Base-by-base conservation (phyloP, 225 moss, liverwort and hornwort genomes). In the Thuidium tamariscinum region DNA sequence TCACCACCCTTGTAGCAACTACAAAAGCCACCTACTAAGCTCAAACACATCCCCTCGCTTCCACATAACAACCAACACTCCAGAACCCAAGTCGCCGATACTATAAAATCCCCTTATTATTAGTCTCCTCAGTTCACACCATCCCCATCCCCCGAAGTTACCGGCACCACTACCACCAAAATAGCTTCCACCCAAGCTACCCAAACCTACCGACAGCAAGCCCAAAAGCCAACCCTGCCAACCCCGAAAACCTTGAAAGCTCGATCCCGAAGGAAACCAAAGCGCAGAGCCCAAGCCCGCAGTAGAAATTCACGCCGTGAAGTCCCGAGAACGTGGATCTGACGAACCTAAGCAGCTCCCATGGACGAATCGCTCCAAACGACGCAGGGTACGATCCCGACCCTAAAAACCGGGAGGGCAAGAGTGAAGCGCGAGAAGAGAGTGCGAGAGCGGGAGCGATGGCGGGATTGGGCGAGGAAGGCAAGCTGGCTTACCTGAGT, bases 161-260 rank as follows among this genome's bases (percentile, higher is more conserved):
- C 62, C 63, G 29, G 16, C 41, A 19, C 18, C 57, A 25, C 7
- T 7, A 65, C n/a, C n/a, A 77, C 37, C 29, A 29, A 19, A 64
- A 10, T 42, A 51, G 8, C 11, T 51, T 16, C 14, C 1, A 29
- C 14, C 60, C 20, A 49, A 72, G 17, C 29, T 8, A 19, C 37
- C 39, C 62, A 85, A 80, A 86, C 75, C 90, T 86, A 88, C 88
- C 86, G 86, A 90, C 88, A 83, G 13, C 56, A 14, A 37, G 69
- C 75, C 54, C 8, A 13, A 4, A 32, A 51, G 16, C 23, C 54
- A 36, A 25, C 51, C 51, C 34, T 30, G 51, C 7, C 34, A 13
- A 52, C 16, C 15, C 52, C 52, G 51, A 16, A 4, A 81, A 25
- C 77, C 44, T 71, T 37, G 55, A 16, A 86, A 62, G 11, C 52